phyloP scores from a whole-genome alignment of 139 green algal species.

The Astrephomene gubernaculifera region DNA sequence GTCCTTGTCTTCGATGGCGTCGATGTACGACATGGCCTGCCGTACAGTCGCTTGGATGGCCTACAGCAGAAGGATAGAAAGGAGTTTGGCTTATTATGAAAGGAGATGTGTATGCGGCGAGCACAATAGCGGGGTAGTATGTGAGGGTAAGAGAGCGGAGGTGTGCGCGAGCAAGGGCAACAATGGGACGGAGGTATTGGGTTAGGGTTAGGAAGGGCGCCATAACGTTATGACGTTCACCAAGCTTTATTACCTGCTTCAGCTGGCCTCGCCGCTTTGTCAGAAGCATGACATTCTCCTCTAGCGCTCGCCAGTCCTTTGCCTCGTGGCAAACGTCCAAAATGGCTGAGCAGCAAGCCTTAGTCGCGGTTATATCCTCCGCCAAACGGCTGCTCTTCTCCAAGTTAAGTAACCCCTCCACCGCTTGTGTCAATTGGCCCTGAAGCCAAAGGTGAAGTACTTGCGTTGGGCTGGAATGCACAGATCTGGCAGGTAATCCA shows the following conservation, averaged over 20 bases:
- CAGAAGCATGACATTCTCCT: conserved; percentile 96
- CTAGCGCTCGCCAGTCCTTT: conserved; percentile 89
- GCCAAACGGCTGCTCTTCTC: conserved; percentile 89
- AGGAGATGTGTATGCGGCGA: no score
- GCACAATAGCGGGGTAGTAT: no score
- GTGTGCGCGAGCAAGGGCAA: no score
- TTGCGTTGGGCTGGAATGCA: neutral
- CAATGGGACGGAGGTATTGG: no score
- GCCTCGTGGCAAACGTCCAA: conserved; percentile 83
- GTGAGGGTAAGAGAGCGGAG: no score
- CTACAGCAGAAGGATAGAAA: no score
- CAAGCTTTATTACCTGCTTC: conserved; percentile 83
- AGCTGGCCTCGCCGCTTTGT: conserved; percentile 96
- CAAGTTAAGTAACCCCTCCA: conserved; percentile 86
- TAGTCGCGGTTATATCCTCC: conserved; percentile 88
- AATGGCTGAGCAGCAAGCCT: conserved; percentile 83
- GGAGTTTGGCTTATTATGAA: no score
- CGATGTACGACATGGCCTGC: conserved; percentile 91
- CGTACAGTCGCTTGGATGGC: conserved; percentile 93
- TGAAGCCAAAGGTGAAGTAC: no score
- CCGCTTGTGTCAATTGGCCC: conserved; percentile 57
- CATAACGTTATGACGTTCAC: conserved; percentile 20
- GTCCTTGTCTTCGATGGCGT: conserved; percentile 77
- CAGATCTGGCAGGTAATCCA: conserved; percentile 6
- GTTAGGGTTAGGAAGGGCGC: no score